Conservation (phyloP, 208 protist genomes). For the Acanthamoeba lenticulata region DNA sequence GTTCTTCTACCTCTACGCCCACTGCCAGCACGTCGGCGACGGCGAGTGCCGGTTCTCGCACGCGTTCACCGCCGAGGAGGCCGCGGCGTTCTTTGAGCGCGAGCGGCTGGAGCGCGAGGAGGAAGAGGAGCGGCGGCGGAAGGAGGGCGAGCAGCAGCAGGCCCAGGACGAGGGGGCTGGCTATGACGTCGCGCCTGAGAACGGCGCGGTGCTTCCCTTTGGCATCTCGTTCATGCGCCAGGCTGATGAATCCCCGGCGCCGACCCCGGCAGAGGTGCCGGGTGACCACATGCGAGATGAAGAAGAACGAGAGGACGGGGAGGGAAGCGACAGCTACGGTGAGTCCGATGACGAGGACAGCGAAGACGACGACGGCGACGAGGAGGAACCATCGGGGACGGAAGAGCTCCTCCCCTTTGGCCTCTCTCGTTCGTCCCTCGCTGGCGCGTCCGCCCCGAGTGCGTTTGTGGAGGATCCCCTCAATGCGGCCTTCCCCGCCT, state of each 20-base stretch:
- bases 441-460: neutral
- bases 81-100: neutral
- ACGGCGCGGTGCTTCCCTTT: neutral
- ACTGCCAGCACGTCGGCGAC: neutral
- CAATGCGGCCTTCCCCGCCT: neutral
- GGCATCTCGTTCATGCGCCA: neutral
- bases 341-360: neutral
- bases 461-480: neutral
- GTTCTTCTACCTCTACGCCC: slow-evolving; percentile 33
- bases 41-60: slow-evolving; percentile 41
- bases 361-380: neutral
- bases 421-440: neutral
- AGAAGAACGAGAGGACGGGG: neutral
- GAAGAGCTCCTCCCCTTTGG: slow-evolving; percentile 53
- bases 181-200: neutral
- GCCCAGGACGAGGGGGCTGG: neutral
- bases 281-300: neutral
- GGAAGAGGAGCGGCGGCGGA: neutral
- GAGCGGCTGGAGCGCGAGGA: neutral
- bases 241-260: neutral
- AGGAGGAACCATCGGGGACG: neutral
- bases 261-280: neutral
- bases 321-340: neutral
- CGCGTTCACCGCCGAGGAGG: neutral
- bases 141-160: neutral